Evolutionary conservation across 345 rosid species (phyloP).

Genomic region (Acer saccharum): DNA sequence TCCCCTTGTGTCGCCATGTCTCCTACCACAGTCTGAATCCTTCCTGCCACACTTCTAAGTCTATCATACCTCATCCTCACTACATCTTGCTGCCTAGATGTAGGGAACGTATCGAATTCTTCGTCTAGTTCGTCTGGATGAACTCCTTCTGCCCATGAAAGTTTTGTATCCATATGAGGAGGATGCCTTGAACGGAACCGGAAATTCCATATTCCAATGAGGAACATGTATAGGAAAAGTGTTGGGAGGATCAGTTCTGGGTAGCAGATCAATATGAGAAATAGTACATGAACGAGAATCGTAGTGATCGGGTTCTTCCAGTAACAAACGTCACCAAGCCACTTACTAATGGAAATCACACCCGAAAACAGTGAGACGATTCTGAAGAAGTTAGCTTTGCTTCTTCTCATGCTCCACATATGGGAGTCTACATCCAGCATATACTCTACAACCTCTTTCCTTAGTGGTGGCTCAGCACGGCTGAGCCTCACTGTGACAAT

Average conservation of each 20-base stretch:
- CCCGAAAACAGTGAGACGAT: slow-evolving; percentile 75
- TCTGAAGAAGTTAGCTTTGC: slow-evolving; percentile 90
- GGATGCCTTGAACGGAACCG: slow-evolving; percentile 69
- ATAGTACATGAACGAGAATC: slow-evolving; percentile 67
- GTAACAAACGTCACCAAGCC: slow-evolving; percentile 71
- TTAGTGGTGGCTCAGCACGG: slow-evolving; percentile 78
- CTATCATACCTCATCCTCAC: slow-evolving; percentile 83
- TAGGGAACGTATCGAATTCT: slow-evolving; percentile 81
- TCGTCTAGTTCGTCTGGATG: slow-evolving; percentile 78
- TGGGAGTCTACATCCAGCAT: slow-evolving; percentile 96
- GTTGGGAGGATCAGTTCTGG: slow-evolving; percentile 86
- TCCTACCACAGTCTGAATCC: slow-evolving; percentile 81
- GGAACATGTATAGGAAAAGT: slow-evolving; percentile 71
- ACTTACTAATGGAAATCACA: slow-evolving; percentile 57
- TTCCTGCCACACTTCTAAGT: slow-evolving; percentile 78
- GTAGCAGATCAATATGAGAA: slow-evolving; percentile 73
- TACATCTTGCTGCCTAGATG: slow-evolving; percentile 65
- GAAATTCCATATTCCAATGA: slow-evolving; percentile 82
- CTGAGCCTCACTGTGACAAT: slow-evolving; percentile 71
- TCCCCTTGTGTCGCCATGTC: slow-evolving; percentile 90
- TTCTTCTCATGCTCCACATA: slow-evolving; percentile 94
- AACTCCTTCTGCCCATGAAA: slow-evolving; percentile 88
- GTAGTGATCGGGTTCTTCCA: slow-evolving; percentile 82
- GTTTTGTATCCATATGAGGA: slow-evolving; percentile 79
- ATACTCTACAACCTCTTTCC: slow-evolving; percentile 86